Base-by-base conservation (phyloP, 1,139 yeast genomes). In the Pichia sp. region DNA sequence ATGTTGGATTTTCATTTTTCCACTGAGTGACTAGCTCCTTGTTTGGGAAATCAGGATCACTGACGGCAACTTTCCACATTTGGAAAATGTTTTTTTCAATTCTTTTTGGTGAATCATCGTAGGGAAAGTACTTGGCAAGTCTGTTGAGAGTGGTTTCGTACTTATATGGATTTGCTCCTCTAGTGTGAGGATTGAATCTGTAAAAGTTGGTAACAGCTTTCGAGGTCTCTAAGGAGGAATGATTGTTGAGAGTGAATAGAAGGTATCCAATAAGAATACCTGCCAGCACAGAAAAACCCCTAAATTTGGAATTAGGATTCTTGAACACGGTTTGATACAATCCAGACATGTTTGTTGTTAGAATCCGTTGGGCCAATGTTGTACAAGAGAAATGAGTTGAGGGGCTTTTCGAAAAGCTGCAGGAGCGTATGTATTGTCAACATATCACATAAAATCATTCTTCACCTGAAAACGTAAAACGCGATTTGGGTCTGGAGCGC, bases 31-130 rank as follows among this genome's bases (percentile, higher is more conserved):
- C 58, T 49, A 65, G 61, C 45, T 58, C 53, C 43, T 59, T 64
- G 53, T 79, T 79, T 5, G 92, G 85, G 57, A 81, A 77, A 9
- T 71, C 68, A 8, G 71, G 71, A 54, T 81, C 79, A 28, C 73
- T 72, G 33, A 75, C 60, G 9, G 76, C 76, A 28, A 77, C 81
- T 65, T 88, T 90, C 97, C 97, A 92, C 34, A 97, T 92, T 64
- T 92, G 98, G 96, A 97, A 90, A 43, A 92, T 79, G 83, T 11
- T 97, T 86, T 66, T 92, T 95, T 97, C 97, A 85, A 49, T 92
- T 78, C 58, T 52, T 44, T 58, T 53, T 42, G 62, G 59, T 23
- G 60, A 50, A 39, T 55, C 55, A 45, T 58, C 61, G 45, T 57
- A 60, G 4, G 64, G 64, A 53, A 60, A 60, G 38, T 52, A 52